A percentile compares a stretch with the other conserved stretches of the same genome.
Evolutionary conservation across 192 early-diverging fungal species (phyloP).

Genomic region (Thamnidium elegans): DNA sequence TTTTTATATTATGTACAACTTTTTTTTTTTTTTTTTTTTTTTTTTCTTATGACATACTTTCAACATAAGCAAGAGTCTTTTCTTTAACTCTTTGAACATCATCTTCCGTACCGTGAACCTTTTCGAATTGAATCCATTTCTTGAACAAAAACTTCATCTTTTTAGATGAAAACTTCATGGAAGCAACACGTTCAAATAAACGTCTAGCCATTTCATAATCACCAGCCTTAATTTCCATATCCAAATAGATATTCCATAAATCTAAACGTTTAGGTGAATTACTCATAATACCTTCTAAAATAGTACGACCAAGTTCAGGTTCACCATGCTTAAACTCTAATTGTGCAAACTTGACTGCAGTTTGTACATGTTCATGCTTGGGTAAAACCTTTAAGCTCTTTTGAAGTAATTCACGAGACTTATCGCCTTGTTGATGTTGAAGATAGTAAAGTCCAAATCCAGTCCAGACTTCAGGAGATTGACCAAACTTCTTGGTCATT

Average conservation of each 20-base stretch:
- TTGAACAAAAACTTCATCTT: slow-evolving; percentile 99
- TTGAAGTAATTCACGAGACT: slow-evolving; percentile 80
- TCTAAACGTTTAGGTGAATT: slow-evolving; percentile 93
- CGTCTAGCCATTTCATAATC: slow-evolving; percentile 64
- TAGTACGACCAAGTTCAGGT: slow-evolving; percentile 93
- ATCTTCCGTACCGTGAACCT: slow-evolving; percentile 76
- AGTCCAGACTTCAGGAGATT: slow-evolving; percentile 91
- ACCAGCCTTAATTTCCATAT: slow-evolving; percentile 88
- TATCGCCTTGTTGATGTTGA: slow-evolving; percentile 66
- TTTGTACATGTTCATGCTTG: slow-evolving; percentile 94
- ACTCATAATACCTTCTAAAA: slow-evolving; percentile 93
- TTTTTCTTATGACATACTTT: slow-evolving; percentile 38
- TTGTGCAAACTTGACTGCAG: slow-evolving; percentile 92
- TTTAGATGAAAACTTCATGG: slow-evolving; percentile 89
- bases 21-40: no score
- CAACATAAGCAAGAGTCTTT: slow-evolving; percentile 83
- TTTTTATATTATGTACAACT: no score
- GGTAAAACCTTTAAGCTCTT: slow-evolving; percentile 78
- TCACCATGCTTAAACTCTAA: slow-evolving; percentile 98
- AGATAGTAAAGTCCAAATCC: slow-evolving; percentile 80
- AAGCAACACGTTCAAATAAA: slow-evolving; percentile 88
- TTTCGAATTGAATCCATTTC: slow-evolving; percentile 96
- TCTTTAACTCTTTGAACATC: slow-evolving; percentile 86
- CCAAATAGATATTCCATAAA: slow-evolving; percentile 95
- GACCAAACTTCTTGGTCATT: slow-evolving; percentile 82